A percentile compares a stretch with the other conserved stretches of the same genome.
Conservation (phyloP, 2,329 filamentous ascomycete genomes). For the Mycosphaerella sp. region DNA sequence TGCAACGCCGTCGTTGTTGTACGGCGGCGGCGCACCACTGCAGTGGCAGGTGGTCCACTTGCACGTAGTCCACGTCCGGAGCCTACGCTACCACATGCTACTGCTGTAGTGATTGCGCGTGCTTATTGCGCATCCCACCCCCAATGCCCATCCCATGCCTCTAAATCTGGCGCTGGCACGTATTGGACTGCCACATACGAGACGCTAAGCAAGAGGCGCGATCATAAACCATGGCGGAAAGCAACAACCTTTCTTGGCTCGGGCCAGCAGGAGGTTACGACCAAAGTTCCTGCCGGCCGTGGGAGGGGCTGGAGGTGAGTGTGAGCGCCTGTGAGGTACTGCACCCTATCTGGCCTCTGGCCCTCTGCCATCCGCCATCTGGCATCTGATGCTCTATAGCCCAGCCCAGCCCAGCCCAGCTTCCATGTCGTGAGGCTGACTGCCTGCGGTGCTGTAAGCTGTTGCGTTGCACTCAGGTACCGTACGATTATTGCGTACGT, state of each 20-base stretch:
- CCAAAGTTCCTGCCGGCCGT: not conserved
- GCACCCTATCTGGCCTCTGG: not conserved
- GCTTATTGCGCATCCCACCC: not conserved
- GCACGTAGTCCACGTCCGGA: not conserved
- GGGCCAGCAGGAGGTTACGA: conserved; percentile 6
- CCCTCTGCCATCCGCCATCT: not conserved
- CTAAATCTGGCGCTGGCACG: not conserved
- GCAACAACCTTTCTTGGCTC: not conserved
- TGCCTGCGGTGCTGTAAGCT: too few relatives aligned
- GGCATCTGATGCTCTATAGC: too few relatives aligned
- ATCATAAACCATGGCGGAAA: not conserved
- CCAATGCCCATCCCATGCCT: not conserved
- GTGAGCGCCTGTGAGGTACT: too few relatives aligned
- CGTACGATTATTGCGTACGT: too few relatives aligned
- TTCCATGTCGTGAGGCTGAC: too few relatives aligned
- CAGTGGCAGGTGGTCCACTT: not conserved
- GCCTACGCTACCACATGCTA: too few relatives aligned
- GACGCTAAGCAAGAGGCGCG: not conserved
- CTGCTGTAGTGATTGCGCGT: not conserved
- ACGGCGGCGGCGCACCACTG: not conserved
- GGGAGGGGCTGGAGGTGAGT: too few relatives aligned
- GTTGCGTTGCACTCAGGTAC: too few relatives aligned
- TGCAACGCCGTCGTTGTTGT: not conserved
- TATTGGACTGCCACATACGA: not conserved
- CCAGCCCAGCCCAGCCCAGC: too few relatives aligned